phyloP scores from a whole-genome alignment of 2,329 filamentous ascomycete species.

The Fusarium sp. region DNA sequence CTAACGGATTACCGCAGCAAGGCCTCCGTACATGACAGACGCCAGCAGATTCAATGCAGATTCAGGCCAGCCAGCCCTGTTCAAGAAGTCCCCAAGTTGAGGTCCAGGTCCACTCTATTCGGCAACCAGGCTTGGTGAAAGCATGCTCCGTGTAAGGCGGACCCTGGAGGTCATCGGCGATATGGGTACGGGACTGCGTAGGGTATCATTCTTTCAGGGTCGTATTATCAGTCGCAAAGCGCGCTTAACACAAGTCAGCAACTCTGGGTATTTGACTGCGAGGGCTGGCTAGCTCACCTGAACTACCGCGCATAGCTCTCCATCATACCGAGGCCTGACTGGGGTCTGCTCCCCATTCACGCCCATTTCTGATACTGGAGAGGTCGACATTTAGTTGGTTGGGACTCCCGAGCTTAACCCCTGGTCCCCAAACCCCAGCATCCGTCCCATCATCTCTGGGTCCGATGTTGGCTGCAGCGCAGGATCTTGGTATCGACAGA shows the following conservation, averaged over 20 bases:
- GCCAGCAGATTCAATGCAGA: background rate
- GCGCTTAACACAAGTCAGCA: constrained; percentile 9
- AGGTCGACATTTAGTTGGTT: constrained; percentile 1
- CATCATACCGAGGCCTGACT: background rate
- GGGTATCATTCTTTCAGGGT: constrained; percentile 3
- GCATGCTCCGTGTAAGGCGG: background rate
- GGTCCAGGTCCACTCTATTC: background rate
- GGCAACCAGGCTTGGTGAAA: background rate
- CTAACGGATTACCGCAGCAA: constrained; percentile 3
- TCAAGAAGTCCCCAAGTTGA: background rate
- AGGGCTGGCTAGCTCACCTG: constrained; percentile 6
- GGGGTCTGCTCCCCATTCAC: background rate
- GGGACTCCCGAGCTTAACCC: background rate
- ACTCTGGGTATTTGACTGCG: background rate
- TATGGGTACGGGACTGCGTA: background rate
- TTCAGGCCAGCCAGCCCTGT: background rate
- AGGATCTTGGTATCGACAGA: constrained; percentile 2
- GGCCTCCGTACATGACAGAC: constrained; percentile 7
- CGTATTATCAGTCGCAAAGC: constrained; percentile 18
- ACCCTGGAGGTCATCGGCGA: background rate
- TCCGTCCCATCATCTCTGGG: background rate
- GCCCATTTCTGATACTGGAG: background rate
- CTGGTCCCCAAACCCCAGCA: constrained; percentile 2
- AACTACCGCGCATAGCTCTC: constrained; percentile 9
- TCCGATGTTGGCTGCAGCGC: constrained; percentile 4